Evolutionary conservation across 139 green algal genomes (phyloP).

Genomic region (Eudorina sp.): DNA sequence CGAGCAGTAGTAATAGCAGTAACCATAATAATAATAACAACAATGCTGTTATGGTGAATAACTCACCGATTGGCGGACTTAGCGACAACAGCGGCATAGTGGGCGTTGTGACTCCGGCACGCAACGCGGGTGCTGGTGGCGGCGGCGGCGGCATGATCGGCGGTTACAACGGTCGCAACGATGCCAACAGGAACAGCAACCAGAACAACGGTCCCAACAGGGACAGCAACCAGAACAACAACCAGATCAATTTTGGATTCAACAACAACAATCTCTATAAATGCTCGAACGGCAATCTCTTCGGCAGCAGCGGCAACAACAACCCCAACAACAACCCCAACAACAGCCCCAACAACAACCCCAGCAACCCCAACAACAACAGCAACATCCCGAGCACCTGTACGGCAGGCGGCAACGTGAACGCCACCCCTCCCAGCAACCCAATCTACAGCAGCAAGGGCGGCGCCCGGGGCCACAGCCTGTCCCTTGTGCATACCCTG

Average conservation of each 20-base stretch:
- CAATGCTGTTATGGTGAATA: no score
- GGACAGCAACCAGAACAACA: neutral
- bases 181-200: neutral
- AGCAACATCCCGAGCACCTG: neutral
- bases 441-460: neutral
- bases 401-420: no score
- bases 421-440: no score
- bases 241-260: neutral
- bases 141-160: no score
- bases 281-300: no score
- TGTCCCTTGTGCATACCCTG: constrained; percentile 31
- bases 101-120: no score
- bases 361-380: neutral
- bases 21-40: no score
- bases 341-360: neutral
- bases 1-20: no score
- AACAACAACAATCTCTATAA: neutral
- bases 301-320: neutral
- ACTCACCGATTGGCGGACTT: no score
- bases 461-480: neutral
- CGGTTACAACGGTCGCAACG: no score
- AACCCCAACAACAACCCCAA: neutral
- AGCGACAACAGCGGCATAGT: no score
- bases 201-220: neutral
- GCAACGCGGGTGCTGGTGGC: no score